These are phyloP conservation scores for Sphagnum magellanicum DNA, from an alignment of 228 moss, liverwort and hornwort genomes.

Conservation along the genomic window DNA sequence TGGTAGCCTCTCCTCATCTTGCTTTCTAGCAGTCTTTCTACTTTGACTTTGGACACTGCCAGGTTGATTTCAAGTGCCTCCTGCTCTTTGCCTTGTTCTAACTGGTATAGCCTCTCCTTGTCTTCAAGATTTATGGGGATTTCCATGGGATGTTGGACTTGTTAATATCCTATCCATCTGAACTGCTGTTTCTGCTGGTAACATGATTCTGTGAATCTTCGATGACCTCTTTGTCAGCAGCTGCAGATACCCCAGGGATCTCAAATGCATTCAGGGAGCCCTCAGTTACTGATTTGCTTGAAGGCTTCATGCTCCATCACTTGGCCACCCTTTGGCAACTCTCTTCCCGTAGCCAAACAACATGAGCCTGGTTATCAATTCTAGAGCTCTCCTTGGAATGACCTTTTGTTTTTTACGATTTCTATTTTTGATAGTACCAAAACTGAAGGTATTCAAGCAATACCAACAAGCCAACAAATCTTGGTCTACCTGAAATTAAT, in stretches of 20 bases:
- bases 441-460: too few species aligned
- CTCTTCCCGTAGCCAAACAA: slow-evolving; percentile 48
- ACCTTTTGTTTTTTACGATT: too few species aligned
- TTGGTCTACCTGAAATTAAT: too few species aligned
- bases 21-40: slow-evolving; percentile 5
- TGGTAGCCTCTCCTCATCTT: slow-evolving; percentile 1
- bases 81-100: not conserved
- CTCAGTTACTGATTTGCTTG: slow-evolving; percentile 55
- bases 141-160: slow-evolving; percentile 14
- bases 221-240: slow-evolving; percentile 17
- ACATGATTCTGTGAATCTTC: slow-evolving; percentile 18
- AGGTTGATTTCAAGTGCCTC: not conserved
- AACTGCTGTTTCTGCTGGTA: slow-evolving; percentile 5
- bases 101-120: slow-evolving; percentile 2
- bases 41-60: slow-evolving; percentile 6
- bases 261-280: slow-evolving; percentile 26
- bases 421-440: too few species aligned
- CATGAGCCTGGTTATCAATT: too few species aligned
- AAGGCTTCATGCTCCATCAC: slow-evolving; percentile 86
- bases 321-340: slow-evolving; percentile 57
- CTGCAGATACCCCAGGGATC: not conserved
- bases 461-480: too few species aligned
- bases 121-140: slow-evolving; percentile 15
- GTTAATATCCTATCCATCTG: slow-evolving; percentile 4
- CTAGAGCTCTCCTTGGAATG: too few species aligned